These are phyloP conservation scores for Vanrija pseudolonga DNA, from an alignment of 1,284 basidiomycete species.

Conservation along the genomic window DNA sequence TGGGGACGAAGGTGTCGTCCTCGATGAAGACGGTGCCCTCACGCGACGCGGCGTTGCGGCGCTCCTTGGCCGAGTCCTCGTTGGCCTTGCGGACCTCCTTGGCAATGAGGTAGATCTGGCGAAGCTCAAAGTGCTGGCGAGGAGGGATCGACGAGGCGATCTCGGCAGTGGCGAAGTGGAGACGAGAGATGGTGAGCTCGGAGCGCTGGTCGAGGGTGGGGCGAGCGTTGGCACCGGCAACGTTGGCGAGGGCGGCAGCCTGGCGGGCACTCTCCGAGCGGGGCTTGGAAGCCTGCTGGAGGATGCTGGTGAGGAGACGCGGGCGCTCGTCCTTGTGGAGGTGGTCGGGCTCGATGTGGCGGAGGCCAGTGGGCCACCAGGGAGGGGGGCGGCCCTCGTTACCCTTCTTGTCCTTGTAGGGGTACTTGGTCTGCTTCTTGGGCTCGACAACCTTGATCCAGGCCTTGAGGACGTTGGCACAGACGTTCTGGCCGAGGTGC, in stretches of 20 bases:
- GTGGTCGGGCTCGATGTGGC: slow-evolving; percentile 56
- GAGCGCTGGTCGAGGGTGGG: background rate
- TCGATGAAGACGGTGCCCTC: background rate
- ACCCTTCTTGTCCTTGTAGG: slow-evolving; percentile 57
- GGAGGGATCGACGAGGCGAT: slow-evolving; percentile 51
- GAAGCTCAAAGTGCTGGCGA: slow-evolving; percentile 50
- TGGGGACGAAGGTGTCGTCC: slow-evolving; percentile 1
- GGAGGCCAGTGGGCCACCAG: slow-evolving; percentile 56
- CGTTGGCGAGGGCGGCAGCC: background rate
- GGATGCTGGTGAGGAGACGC: slow-evolving; percentile 50
- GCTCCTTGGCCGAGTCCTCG: slow-evolving; percentile 17
- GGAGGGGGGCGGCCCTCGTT: slow-evolving; percentile 51
- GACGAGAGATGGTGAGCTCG: slow-evolving; percentile 44
- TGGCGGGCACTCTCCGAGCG: slow-evolving; percentile 14
- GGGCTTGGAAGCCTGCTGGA: slow-evolving; percentile 43
- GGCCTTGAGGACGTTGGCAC: slow-evolving; percentile 55
- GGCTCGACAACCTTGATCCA: slow-evolving; percentile 57
- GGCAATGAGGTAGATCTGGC: slow-evolving; percentile 55
- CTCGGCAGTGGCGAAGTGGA: slow-evolving; percentile 54
- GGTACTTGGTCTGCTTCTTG: slow-evolving; percentile 55
- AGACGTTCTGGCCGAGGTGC: slow-evolving; percentile 53
- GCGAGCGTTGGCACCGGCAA: background rate
- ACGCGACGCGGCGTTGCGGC: background rate
- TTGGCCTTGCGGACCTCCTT: slow-evolving; percentile 37
- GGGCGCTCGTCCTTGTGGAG: slow-evolving; percentile 53